Evolutionary conservation across 2,329 filamentous ascomycete species (phyloP), one percentile per base, ranked within the genome.

Genomic region (Endoconidiophora laricicola): DNA sequence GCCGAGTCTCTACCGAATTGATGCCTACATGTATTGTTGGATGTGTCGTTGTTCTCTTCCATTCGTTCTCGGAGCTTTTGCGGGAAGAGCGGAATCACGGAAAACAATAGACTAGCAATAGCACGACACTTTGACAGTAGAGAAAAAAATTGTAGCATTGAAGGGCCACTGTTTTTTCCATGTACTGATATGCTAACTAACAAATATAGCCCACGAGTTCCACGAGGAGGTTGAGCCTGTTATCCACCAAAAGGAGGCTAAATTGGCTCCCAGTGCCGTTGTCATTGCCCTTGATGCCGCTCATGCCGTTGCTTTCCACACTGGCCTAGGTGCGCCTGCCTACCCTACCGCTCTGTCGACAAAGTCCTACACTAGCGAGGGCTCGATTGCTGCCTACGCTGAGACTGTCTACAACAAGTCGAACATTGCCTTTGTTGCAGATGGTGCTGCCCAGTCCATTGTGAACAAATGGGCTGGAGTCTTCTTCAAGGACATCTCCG

Each of bases 351-450:
- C 81, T 54, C 75, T 79, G 50, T 78, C 78, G 14, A 72, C 84
- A 61, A 77, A 77, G 61, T 83, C 85, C 65, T 95, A 95, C 69
- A 67, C 95, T 58, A 80, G 79, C 65, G 80, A 82, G 64, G 73
- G 83, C 60, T 73, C 77, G 56, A 74, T 98, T 57, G 76, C 79
- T 56, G 73, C 76, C 57, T 98, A 82, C 62, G 82, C 88, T 62
- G 71, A 78, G 55, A 73, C 77, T 54, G 88, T 83, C 60, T 98
- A 91, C 68, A 74, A 80, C 60, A 94, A 93, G 74, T 70, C 81
- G 61, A 95, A 94, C 68, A 82, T 98, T 59, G 86, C 90, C 55
- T 71, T 98, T 56, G 81, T 96, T 57, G 86, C 85, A 60, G 93
- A 94, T 60, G 91, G 91, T 57, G 82, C 87, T 56, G 79, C 81